phyloP scores from a whole-genome alignment of 2,329 filamentous ascomycete species.

The Aspergillus chevalieri region DNA sequence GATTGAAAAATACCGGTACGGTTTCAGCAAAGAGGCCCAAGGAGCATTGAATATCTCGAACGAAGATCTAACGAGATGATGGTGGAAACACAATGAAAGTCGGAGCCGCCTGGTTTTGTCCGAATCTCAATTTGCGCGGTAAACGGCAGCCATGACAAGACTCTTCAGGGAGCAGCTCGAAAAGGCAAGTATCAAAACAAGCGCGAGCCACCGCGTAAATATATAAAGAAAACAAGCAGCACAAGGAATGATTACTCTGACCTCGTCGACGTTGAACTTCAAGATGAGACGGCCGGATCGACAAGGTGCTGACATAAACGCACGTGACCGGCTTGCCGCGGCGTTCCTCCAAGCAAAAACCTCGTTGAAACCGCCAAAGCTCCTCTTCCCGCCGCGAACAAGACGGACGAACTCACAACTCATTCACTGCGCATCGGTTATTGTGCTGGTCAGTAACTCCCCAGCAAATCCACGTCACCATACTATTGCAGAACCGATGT shows the following conservation, averaged over 20 bases:
- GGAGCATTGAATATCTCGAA: background rate
- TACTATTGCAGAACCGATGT: conserved; percentile 5
- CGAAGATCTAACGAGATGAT: background rate
- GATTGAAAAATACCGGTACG: too few species aligned
- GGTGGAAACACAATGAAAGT: background rate
- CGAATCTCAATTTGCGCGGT: conserved; percentile 6
- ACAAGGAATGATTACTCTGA: too few species aligned
- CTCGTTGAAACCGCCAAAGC: conserved; percentile 14
- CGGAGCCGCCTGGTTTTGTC: conserved; percentile 3
- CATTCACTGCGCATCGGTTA: conserved; percentile 11
- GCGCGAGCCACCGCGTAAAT: background rate
- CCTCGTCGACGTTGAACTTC: background rate
- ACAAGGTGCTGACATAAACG: conserved; percentile 9
- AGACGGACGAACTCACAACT: conserved; percentile 6
- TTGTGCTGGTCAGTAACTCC: conserved; percentile 2
- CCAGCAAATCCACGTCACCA: background rate
- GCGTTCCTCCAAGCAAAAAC: conserved; percentile 13
- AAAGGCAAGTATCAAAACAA: background rate
- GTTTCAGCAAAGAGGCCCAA: background rate
- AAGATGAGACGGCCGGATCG: background rate
- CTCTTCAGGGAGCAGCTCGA: background rate
- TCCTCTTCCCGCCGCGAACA: conserved; percentile 16
- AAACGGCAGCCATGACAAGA: conserved; percentile 8
- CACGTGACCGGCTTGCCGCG: conserved; percentile 11
- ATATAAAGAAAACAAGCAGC: too few species aligned